These are phyloP conservation scores for Diaporthe sp. DNA, from an alignment of 2,329 filamentous ascomycete species.

Conservation along the genomic window DNA sequence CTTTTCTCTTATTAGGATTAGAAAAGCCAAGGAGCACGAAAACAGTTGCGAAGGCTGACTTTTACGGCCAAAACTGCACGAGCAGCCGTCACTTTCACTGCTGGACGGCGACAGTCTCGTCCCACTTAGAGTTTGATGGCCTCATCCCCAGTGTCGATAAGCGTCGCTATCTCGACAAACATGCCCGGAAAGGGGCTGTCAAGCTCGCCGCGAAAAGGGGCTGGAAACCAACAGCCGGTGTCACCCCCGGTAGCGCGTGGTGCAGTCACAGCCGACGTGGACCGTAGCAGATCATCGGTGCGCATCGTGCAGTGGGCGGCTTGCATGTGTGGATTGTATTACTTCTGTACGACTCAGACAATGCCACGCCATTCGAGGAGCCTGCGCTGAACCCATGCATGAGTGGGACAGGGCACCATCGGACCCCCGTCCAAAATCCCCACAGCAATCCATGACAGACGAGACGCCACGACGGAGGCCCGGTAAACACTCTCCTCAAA, in stretches of 20 bases:
- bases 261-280: slow-evolving; percentile 7
- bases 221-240: not conserved
- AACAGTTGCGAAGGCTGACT: not conserved
- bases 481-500: not conserved
- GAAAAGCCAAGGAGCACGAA: not conserved
- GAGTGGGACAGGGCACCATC: not conserved
- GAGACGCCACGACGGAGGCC: not conserved
- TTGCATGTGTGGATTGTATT: slow-evolving; percentile 4
- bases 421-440: not conserved
- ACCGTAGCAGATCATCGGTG: not conserved
- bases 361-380: slow-evolving; percentile 8
- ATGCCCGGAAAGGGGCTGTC: slow-evolving; percentile 10
- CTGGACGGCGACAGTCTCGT: not conserved
- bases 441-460: slow-evolving; percentile 8
- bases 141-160: slow-evolving; percentile 6
- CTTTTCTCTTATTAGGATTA: not conserved
- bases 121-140: slow-evolving; percentile 18
- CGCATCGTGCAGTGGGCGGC: not conserved
- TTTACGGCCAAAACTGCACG: not conserved
- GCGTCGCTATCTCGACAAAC: slow-evolving; percentile 21
- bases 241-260: slow-evolving; percentile 11
- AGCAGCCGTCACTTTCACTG: not conserved
- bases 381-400: not conserved
- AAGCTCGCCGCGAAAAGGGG: not conserved
- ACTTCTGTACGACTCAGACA: slow-evolving; percentile 8